Evolutionary conservation across 163 green algal species (phyloP), one percentile per base, ranked within the genome.

Genomic region (Volvox carteri): DNA sequence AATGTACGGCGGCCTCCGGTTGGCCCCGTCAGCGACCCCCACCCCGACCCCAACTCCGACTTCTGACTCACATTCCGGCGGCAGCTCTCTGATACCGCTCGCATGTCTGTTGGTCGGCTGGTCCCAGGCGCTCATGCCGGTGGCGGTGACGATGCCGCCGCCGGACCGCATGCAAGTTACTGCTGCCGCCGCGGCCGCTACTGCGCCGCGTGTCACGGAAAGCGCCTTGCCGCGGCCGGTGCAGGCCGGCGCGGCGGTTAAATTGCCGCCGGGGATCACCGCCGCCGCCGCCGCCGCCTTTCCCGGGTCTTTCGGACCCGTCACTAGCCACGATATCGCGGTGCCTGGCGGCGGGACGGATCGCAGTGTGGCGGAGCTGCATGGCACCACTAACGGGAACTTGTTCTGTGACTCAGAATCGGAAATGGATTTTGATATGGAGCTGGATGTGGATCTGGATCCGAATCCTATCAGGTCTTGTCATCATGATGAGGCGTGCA

Each of bases 41-140:
- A 8, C 44, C 19, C n/a, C 74, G 65, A 16, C 65, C 12, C 33
- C 65, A 23, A 19, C 54, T 23, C 19, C 54, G 60, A 39, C 60
- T 35, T 12, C 60, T 4, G 60, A 11, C 28, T 19, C 54, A 19
- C 8, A 23, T 12, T 19, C 78, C 7, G 14, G 48, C 14, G 30
- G 5, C 14, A 23, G 25, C 83, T 88, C 81, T 1, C 21, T 81
- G 19, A 25, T 81, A 5, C 83, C 83, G 35, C 67, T 88, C 1
- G 12, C 48, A 5, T 88, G 83, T 39, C 83, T 88, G 1, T 1
- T 74, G 2, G 68, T 48, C 11, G 39, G 39, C 50, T 88, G 83
- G 83, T 48, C 83, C 2, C 44, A 37, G 28, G 68, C 68, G n/a
- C 50, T 81, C 11, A 21, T 79, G 9, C 72, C 72, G 7, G 18